Conservation (phyloP, 345 rosid species). For the Eucalyptus sp. region DNA sequence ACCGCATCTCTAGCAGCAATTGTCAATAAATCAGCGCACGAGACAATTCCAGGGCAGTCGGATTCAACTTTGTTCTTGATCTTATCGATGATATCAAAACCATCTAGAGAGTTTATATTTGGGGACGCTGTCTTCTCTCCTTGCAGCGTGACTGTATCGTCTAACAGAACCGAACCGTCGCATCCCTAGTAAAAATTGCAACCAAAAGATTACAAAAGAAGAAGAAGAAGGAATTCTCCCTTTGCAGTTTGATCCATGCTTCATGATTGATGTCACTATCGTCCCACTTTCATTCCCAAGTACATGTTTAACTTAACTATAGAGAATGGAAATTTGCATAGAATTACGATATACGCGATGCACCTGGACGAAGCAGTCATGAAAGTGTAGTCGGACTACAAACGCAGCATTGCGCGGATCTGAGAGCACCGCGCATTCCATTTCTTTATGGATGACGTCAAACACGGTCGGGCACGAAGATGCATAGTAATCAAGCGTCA, state of each 20-base stretch:
- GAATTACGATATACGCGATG: neutral
- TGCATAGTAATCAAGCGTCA: constrained; percentile 62
- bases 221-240: neutral
- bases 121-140: constrained; percentile 75
- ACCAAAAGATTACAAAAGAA: neutral
- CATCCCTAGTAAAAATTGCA: constrained; percentile 54
- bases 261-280: neutral
- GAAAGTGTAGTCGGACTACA: constrained; percentile 65
- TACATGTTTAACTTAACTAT: neutral
- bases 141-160: constrained; percentile 46
- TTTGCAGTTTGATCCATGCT: neutral
- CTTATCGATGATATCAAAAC: constrained; percentile 55
- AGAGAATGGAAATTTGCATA: neutral
- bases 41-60: constrained; percentile 80
- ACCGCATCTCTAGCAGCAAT: constrained; percentile 87
- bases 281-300: neutral
- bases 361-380: constrained; percentile 94
- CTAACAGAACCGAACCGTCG: constrained; percentile 79
- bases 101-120: constrained; percentile 44
- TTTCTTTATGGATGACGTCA: constrained; percentile 60
- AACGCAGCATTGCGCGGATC: constrained; percentile 88
- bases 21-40: constrained; percentile 90
- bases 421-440: constrained; percentile 72
- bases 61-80: constrained; percentile 89
- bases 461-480: constrained; percentile 63